Conservation (phyloP, 768 basidiomycete species). For the Cystobasidium tubakii region DNA sequence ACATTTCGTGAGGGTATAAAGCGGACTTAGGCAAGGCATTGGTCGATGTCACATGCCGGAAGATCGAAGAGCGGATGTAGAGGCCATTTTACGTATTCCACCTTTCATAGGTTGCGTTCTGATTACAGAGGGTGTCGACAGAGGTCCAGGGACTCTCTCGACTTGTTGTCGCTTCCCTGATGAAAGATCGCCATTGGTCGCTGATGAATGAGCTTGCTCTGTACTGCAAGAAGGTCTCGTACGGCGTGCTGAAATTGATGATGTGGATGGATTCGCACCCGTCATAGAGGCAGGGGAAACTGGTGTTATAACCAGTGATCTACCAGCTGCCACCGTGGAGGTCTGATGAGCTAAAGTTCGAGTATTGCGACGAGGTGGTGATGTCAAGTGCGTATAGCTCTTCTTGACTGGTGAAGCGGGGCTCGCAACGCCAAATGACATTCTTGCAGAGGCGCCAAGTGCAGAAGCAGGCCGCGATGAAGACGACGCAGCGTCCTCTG, state of each 20-base stretch:
- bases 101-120: background rate
- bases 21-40: too few relatives aligned
- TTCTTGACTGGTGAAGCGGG: conserved; percentile 41
- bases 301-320: background rate
- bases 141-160: background rate
- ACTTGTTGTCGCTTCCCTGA: background rate
- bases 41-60: background rate
- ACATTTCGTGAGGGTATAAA: too few relatives aligned
- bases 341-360: background rate
- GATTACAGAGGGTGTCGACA: background rate
- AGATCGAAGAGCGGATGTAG: background rate
- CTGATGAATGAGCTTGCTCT: background rate
- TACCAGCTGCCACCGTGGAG: background rate
- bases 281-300: background rate
- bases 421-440: conserved; percentile 40
- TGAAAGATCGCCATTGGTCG: background rate
- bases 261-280: background rate
- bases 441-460: background rate
- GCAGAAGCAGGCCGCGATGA: background rate
- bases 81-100: background rate
- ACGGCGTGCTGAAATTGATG: background rate
- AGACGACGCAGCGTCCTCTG: background rate
- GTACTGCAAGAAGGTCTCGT: background rate
- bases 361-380: conserved; percentile 13
- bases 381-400: background rate